These are phyloP conservation scores for Boletus sp. DNA, from an alignment of 1,284 basidiomycete genomes.

Conservation along the genomic window DNA sequence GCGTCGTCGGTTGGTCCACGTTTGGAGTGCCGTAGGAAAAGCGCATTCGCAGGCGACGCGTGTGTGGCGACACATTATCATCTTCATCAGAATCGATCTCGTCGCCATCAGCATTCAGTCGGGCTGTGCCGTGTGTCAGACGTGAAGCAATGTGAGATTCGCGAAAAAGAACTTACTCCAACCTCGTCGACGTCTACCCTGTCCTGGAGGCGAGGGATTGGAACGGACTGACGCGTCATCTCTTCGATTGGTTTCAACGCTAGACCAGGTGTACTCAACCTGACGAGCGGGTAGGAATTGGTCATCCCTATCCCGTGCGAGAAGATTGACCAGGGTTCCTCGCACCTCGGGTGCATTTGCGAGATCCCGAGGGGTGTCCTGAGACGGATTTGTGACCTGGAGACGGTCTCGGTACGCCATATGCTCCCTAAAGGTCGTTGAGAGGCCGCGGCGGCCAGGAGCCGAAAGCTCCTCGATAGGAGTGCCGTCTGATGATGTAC, in stretches of 20 bases:
- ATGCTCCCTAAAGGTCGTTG: slow-evolving; percentile 25
- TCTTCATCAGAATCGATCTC: slow-evolving; percentile 48
- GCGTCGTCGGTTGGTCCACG: slow-evolving; percentile 15
- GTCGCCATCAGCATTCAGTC: slow-evolving; percentile 54
- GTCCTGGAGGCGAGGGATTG: slow-evolving; percentile 14
- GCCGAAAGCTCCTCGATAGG: slow-evolving; percentile 18
- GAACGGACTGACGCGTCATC: slow-evolving; percentile 11
- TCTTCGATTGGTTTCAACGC: slow-evolving; percentile 11
- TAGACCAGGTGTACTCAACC: slow-evolving; percentile 11
- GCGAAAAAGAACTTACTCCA: slow-evolving; percentile 43
- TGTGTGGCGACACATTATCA: slow-evolving; percentile 19
- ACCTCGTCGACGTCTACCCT: slow-evolving; percentile 40
- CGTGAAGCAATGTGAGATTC: slow-evolving; percentile 1
- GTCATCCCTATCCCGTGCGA: slow-evolving; percentile 20
- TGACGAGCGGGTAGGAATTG: slow-evolving; percentile 21
- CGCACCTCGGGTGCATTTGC: slow-evolving; percentile 27
- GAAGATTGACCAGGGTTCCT: slow-evolving; percentile 22
- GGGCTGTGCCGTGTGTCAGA: slow-evolving; percentile 36
- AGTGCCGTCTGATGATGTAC: slow-evolving; percentile 27
- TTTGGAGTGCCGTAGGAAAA: slow-evolving; percentile 20
- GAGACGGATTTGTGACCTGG: slow-evolving; percentile 7
- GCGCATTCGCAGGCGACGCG: slow-evolving; percentile 30
- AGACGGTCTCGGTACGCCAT: slow-evolving; percentile 16
- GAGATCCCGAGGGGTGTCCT: slow-evolving; percentile 22
- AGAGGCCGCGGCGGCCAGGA: slow-evolving; percentile 21